phyloP scores from a whole-genome alignment of 2,329 filamentous ascomycete species.

The Aureobasidium sp. region DNA sequence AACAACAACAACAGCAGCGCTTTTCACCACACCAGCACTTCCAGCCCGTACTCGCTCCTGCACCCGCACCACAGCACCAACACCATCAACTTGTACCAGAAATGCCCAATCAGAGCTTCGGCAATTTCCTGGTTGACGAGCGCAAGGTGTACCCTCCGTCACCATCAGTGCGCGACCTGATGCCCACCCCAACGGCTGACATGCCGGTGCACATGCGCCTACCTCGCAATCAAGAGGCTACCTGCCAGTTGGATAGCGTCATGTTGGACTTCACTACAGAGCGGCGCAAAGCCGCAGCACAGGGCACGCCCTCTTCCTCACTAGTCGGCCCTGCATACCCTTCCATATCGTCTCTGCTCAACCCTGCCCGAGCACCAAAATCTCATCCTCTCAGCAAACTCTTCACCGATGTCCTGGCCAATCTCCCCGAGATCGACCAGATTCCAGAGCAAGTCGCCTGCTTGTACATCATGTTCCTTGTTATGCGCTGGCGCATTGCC shows the following conservation, averaged over 20 bases:
- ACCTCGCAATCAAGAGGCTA: conserved; percentile 53
- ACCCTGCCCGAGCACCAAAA: conserved; percentile 51
- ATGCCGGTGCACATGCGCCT: conserved; percentile 28
- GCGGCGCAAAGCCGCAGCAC: conserved; percentile 55
- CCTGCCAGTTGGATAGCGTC: conserved; percentile 70
- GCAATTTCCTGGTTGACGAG: conserved; percentile 1
- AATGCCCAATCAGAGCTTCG: background rate
- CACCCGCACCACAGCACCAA: background rate
- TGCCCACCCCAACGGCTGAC: conserved; percentile 22
- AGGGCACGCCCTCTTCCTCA: conserved; percentile 56
- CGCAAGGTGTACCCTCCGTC: conserved; percentile 23
- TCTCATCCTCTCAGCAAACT: conserved; percentile 75
- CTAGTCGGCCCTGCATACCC: conserved; percentile 72
- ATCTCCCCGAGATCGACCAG: conserved; percentile 66
- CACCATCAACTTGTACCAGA: background rate
- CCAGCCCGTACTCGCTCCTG: background rate
- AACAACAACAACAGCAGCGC: conserved; percentile 4
- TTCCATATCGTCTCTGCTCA: conserved; percentile 68
- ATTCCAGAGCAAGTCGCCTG: conserved; percentile 76
- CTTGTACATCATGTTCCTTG: conserved; percentile 76
- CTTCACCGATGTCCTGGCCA: conserved; percentile 74
- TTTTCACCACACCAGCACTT: background rate
- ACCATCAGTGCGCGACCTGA: conserved; percentile 17
- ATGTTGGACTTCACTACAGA: conserved; percentile 70
- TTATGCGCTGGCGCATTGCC: conserved; percentile 75